Conservation (phyloP, 1,139 yeast species). For the Kluyveromyces marxianus region DNA sequence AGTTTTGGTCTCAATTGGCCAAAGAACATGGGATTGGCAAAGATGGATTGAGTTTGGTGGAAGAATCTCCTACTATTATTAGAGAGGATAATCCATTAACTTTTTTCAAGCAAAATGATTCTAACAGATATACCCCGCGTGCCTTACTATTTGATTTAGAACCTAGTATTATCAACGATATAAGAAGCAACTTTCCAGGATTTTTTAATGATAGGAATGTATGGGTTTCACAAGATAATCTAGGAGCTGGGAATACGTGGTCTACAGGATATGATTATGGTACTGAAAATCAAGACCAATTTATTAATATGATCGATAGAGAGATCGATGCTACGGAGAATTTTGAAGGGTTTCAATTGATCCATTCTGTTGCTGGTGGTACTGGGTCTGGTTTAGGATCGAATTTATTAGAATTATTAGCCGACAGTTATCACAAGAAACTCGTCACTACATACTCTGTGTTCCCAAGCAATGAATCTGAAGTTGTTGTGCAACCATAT, state of each 20-base stretch:
- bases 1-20: slow-evolving; percentile 88
- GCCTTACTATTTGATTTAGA: slow-evolving; percentile 81
- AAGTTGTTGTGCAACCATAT: slow-evolving; percentile 96
- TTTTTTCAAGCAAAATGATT: slow-evolving; percentile 74
- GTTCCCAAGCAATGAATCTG: slow-evolving; percentile 75
- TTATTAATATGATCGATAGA: slow-evolving; percentile 77
- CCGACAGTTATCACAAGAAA: slow-evolving; percentile 79
- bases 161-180: slow-evolving; percentile 77
- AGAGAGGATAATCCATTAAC: slow-evolving; percentile 64
- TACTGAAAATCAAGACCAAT: slow-evolving; percentile 55
- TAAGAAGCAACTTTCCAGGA: slow-evolving; percentile 47
- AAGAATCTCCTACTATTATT: slow-evolving; percentile 18
- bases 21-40: slow-evolving; percentile 75
- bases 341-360: slow-evolving; percentile 78
- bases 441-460: slow-evolving; percentile 79
- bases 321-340: slow-evolving; percentile 90
- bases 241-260: slow-evolving; percentile 97
- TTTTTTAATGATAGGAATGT: slow-evolving; percentile 81
- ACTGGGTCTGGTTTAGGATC: slow-evolving; percentile 97
- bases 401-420: slow-evolving; percentile 62
- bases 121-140: slow-evolving; percentile 77
- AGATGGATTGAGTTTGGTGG: slow-evolving; percentile 51
- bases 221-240: slow-evolving; percentile 70
- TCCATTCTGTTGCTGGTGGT: slow-evolving; percentile 98
- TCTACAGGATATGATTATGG: slow-evolving; percentile 84